Evolutionary conservation across 768 basidiomycete genomes (phyloP).

Genomic region (Trametes gibbosa): DNA sequence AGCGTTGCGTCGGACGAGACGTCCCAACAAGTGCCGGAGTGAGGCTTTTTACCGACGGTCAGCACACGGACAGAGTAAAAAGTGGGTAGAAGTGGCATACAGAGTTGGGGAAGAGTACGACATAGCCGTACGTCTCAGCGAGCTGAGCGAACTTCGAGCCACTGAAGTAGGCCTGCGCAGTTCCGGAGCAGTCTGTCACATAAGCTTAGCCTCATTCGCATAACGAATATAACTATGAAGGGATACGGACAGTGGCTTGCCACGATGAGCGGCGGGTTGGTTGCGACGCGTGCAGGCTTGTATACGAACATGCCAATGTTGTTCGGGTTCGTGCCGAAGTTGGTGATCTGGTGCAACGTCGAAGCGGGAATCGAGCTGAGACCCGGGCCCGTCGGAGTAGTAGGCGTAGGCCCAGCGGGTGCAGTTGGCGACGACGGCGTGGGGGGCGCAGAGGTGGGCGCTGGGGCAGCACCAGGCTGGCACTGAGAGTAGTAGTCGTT

Average conservation of each 20-base stretch:
- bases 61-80: not conserved
- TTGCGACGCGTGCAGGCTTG: conserved; percentile 28
- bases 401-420: not conserved
- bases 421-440: not conserved
- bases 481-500: conserved; percentile 47
- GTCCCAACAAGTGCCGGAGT: conserved; percentile 44
- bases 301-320: conserved; percentile 46
- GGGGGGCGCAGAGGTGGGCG: not conserved
- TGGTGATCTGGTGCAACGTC: conserved; percentile 35
- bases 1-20: conserved; percentile 49
- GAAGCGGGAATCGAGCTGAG: conserved; percentile 19
- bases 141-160: conserved; percentile 49
- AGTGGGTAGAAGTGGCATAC: not conserved
- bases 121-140: conserved; percentile 47
- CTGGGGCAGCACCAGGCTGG: conserved; percentile 27
- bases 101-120: conserved; percentile 43
- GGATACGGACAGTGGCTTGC: conserved; percentile 34
- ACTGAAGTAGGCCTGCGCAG: conserved; percentile 49
- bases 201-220: not conserved
- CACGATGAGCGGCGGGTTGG: conserved; percentile 44
- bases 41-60: not conserved
- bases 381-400: conserved; percentile 10
- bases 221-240: not conserved
- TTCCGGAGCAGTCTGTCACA: conserved; percentile 40
- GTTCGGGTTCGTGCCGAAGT: conserved; percentile 54